Conservation (phyloP, 1,139 yeast genomes). For the Saccharomyces hybrid region DNA sequence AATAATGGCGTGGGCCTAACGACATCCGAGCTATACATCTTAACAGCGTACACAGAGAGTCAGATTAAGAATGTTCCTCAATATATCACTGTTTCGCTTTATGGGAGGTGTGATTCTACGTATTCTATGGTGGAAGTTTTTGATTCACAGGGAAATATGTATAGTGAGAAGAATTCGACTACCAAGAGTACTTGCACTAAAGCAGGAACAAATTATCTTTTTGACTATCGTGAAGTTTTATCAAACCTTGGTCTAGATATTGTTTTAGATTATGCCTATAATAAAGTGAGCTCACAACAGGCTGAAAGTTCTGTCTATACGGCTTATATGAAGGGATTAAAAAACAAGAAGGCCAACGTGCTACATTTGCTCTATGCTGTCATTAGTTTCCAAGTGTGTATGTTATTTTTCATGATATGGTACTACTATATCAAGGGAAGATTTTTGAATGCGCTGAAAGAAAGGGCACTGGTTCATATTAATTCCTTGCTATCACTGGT, state of each 20-base stretch:
- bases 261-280: slow-evolving; percentile 28
- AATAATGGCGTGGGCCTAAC: slow-evolving; percentile 30
- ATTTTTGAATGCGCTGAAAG: slow-evolving; percentile 16
- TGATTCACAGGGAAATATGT: background rate
- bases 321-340: slow-evolving; percentile 11
- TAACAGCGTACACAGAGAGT: slow-evolving; percentile 23
- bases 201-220: slow-evolving; percentile 18
- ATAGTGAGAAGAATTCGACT: slow-evolving; percentile 12
- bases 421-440: slow-evolving; percentile 26
- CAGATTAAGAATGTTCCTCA: slow-evolving; percentile 25
- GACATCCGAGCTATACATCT: slow-evolving; percentile 26
- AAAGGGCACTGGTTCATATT: slow-evolving; percentile 19
- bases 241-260: slow-evolving; percentile 23
- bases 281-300: background rate
- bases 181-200: slow-evolving; percentile 12
- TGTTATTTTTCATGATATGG: slow-evolving; percentile 14
- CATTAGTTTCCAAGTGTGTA: slow-evolving; percentile 12
- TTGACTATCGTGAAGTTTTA: slow-evolving; percentile 26
- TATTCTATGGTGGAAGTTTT: slow-evolving; percentile 3
- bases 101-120: slow-evolving; percentile 23
- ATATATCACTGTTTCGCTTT: slow-evolving; percentile 21
- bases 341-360: slow-evolving; percentile 14
- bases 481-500: slow-evolving; percentile 22
- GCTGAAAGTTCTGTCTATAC: slow-evolving; percentile 9
- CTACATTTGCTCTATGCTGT: slow-evolving; percentile 15